Percentiles rank a stretch among this genome's conserved stretches.
phyloP scores from a whole-genome alignment of 2,329 filamentous ascomycete genomes.

The Epichloe festucae region DNA sequence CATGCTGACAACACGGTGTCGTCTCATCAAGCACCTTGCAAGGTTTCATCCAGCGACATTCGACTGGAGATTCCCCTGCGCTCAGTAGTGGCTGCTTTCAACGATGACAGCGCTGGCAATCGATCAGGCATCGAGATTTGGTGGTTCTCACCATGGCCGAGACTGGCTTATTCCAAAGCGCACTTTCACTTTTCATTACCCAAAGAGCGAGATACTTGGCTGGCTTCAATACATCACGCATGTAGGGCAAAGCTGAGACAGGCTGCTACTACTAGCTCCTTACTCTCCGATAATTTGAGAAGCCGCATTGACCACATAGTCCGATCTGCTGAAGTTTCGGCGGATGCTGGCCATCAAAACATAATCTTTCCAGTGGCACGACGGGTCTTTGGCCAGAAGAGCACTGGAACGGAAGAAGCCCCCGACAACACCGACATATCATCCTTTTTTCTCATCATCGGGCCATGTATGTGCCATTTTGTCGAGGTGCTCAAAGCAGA shows the following conservation, averaged over 20 bases:
- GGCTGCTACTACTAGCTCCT: slow-evolving; percentile 20
- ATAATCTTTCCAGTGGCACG: slow-evolving; percentile 40
- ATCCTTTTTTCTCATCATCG: slow-evolving; percentile 42
- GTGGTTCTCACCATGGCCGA: slow-evolving; percentile 36
- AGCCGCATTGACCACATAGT: slow-evolving; percentile 33
- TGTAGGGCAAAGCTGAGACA: slow-evolving; percentile 25
- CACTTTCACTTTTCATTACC: slow-evolving; percentile 37
- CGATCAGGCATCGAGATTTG: slow-evolving; percentile 42
- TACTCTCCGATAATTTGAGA: slow-evolving; percentile 34
- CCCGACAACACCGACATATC: slow-evolving; percentile 36
- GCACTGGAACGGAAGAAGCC: slow-evolving; percentile 27
- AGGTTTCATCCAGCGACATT: slow-evolving; percentile 22
- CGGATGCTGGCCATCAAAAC: slow-evolving; percentile 16
- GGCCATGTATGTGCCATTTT: slow-evolving; percentile 39
- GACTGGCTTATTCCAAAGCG: slow-evolving; percentile 32
- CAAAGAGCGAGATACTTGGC: slow-evolving; percentile 36
- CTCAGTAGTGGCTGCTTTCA: slow-evolving; percentile 38
- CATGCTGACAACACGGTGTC: slow-evolving; percentile 11
- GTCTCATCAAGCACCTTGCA: slow-evolving; percentile 14
- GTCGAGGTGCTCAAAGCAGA: slow-evolving; percentile 35
- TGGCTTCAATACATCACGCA: slow-evolving; percentile 32
- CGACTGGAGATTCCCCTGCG: slow-evolving; percentile 35
- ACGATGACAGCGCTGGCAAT: slow-evolving; percentile 34
- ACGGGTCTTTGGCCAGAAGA: slow-evolving; percentile 29
- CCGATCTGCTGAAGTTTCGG: slow-evolving; percentile 26